Base-by-base conservation (phyloP, 176 grass and related monocot genomes). In the Zizania latifolia region DNA sequence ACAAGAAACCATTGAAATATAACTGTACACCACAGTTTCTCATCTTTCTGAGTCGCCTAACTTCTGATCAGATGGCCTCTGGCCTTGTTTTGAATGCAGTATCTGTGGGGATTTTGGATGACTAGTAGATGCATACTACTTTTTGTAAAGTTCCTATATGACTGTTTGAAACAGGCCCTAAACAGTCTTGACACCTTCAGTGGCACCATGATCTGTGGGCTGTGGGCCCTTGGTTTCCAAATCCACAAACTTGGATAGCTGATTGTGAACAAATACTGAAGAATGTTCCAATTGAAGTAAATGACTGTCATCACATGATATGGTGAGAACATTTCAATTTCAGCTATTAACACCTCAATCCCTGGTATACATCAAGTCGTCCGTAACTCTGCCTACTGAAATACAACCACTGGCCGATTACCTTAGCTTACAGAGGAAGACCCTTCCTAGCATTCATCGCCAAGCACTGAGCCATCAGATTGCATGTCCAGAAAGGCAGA, bases 401-500 rank as follows among this genome's bases (percentile, higher is more conserved):
- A 77, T 77, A 28, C 66, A 32, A 31, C 36, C 72, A 62, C 65
- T 67, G 17, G 8, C 17, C 58, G 72, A 76, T 58, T 67, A 19
- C 38, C 39, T 26, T 59, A 53, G 14, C 72, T 41, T 83, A 16
- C 19, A 77, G 10, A 32, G 70, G 31, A 10, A 58, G 28, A 37
- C 19, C 30, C 58, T 24, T 58, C 46, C 66, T 50, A 72, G 26
- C 24, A 82, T 77, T 53, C 65, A 72, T 70, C 35, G 50, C 79
- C 79, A 72, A 72, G 66, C 85, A 82, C 45, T 72, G 78, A 82
- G 58, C 72, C 23, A 82, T 82, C 85, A 77, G 41, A 58, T 78
- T 72, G 57, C 58, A 71, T 27, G 32, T 29, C 51, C 67, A 67
- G 29, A 28, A 66, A 66, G 5, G 22, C 67, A 67, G 29, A 28